These are phyloP conservation scores for Hypericum perforatum DNA, from an alignment of 345 rosid species.

Conservation along the genomic window DNA sequence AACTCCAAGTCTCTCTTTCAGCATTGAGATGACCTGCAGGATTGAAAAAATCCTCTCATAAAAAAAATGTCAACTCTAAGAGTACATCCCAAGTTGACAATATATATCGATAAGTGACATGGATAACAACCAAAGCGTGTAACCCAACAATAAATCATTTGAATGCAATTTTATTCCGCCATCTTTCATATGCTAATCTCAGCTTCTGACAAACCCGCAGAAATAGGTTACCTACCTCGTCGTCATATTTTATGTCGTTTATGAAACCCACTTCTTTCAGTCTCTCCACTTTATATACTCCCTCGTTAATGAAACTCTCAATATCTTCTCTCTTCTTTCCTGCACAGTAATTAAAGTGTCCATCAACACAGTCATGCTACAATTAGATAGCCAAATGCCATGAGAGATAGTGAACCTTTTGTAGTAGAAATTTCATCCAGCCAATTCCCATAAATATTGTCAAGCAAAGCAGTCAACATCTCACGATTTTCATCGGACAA, in stretches of 20 bases:
- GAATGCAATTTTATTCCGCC: too few relatives aligned
- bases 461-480: constrained; percentile 85
- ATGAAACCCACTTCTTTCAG: constrained; percentile 84
- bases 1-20: constrained; percentile 79
- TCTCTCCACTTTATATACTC: constrained; percentile 74
- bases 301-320: constrained; percentile 76
- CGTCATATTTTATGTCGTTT: constrained; percentile 68
- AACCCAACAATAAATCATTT: not conserved
- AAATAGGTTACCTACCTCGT: constrained; percentile 50
- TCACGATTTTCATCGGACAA: constrained; percentile 91
- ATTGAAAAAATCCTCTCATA: not conserved
- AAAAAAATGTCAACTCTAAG: not conserved
- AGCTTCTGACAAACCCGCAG: not conserved
- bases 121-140: not conserved
- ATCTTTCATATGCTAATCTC: not conserved
- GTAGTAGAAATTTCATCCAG: constrained; percentile 65
- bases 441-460: constrained; percentile 90
- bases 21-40: constrained; percentile 66
- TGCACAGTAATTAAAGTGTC: constrained; percentile 29
- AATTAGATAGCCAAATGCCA: constrained; percentile 13
- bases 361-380: constrained; percentile 15
- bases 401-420: constrained; percentile 46
- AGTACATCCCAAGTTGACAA: too few relatives aligned
- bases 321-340: constrained; percentile 76
- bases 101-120: not conserved